Percentiles rank a stretch among this genome's conserved stretches.
These are phyloP conservation scores for Tremella mesenterica DNA, from an alignment of 768 basidiomycete genomes.

Conservation along the genomic window DNA sequence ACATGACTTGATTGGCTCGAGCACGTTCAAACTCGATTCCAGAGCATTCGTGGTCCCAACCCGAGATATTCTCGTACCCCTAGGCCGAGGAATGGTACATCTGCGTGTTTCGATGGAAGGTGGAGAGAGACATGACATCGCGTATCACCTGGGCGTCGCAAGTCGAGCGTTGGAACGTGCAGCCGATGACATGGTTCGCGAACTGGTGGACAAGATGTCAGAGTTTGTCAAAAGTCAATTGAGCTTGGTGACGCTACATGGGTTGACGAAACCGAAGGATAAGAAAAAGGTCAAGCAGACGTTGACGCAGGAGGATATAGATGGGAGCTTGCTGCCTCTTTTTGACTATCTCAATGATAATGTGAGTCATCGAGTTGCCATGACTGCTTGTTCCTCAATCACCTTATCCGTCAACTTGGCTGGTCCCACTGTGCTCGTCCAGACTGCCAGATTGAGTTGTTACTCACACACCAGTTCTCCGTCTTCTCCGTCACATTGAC, in stretches of 20 bases:
- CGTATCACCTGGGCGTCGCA: slow-evolving; percentile 31
- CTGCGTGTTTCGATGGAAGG: slow-evolving; percentile 38
- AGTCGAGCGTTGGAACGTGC: slow-evolving; percentile 32
- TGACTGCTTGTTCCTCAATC: not conserved
- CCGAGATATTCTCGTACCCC: slow-evolving; percentile 34
- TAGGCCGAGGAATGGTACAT: slow-evolving; percentile 31
- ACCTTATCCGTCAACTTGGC: too few species aligned
- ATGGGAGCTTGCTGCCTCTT: slow-evolving; percentile 30
- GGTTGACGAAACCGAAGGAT: slow-evolving; percentile 26
- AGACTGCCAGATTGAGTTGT: too few species aligned
- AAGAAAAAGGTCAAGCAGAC: slow-evolving; percentile 36
- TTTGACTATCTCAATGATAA: slow-evolving; percentile 43
- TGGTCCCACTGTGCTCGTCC: not conserved
- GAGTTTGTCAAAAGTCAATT: slow-evolving; percentile 31
- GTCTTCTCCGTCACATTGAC: slow-evolving; percentile 38
- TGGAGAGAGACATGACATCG: slow-evolving; percentile 35
- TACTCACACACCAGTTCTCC: slow-evolving; percentile 32
- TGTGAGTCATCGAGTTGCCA: too few species aligned
- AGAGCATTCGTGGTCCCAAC: slow-evolving; percentile 19
- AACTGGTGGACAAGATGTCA: slow-evolving; percentile 37
- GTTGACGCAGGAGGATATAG: slow-evolving; percentile 31
- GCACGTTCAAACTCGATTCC: slow-evolving; percentile 39
- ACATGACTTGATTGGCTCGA: slow-evolving; percentile 38
- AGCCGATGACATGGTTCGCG: slow-evolving; percentile 33
- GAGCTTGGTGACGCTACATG: slow-evolving; percentile 11